Evolutionary conservation across 345 rosid genomes (phyloP).

Genomic region (Rhizophora mangle): DNA sequence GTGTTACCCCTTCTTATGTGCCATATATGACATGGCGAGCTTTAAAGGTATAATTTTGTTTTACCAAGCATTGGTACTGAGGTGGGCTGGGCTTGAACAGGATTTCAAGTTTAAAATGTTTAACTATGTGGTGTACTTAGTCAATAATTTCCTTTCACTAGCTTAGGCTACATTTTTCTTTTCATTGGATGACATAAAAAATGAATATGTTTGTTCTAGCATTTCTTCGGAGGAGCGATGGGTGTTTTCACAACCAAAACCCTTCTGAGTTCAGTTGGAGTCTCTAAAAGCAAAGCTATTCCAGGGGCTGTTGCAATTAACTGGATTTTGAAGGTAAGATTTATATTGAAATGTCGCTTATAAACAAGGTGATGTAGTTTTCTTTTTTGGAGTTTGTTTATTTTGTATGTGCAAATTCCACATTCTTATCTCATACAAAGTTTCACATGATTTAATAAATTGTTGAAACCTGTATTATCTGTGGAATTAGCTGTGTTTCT

Average conservation of each 20-base stretch:
- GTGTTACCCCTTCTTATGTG: slow-evolving; percentile 82
- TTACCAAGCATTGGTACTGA: slow-evolving; percentile 3
- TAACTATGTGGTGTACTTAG: background rate
- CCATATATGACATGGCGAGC: slow-evolving; percentile 99
- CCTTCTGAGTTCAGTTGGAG: slow-evolving; percentile 86
- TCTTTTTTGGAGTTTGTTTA: no score
- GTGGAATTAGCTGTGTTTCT: no score
- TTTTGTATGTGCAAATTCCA: no score
- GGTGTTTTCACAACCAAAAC: slow-evolving; percentile 96
- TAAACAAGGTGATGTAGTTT: no score
- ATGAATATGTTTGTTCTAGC: slow-evolving; percentile 38
- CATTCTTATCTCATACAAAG: no score
- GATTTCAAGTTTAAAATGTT: background rate
- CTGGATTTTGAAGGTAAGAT: slow-evolving; percentile 91
- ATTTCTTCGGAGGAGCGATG: slow-evolving; percentile 99
- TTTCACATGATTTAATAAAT: no score
- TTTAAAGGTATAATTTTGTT: slow-evolving; percentile 53
- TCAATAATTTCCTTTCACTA: background rate
- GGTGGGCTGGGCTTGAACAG: background rate
- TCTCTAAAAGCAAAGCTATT: slow-evolving; percentile 62
- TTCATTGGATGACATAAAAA: background rate
- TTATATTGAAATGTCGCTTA: background rate
- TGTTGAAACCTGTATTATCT: no score
- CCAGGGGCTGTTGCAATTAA: slow-evolving; percentile 95
- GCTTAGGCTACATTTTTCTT: slow-evolving; percentile 2